A percentile compares a stretch with the other conserved stretches of the same genome.
Conservation (phyloP, 495 filamentous ascomycete genomes). For the Cryomyces antarcticus region DNA sequence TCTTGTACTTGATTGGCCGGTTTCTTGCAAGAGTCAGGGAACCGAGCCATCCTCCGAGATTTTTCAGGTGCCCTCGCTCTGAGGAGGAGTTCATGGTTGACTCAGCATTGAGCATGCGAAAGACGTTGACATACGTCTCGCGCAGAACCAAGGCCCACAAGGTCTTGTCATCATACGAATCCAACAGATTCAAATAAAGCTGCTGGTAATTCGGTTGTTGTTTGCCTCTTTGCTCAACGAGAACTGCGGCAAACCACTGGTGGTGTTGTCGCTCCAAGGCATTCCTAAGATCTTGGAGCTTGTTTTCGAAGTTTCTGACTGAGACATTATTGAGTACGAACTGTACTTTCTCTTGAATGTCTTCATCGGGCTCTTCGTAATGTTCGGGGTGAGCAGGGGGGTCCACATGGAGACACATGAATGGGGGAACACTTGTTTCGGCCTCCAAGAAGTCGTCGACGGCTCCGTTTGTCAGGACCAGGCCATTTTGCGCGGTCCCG, state of each 20-base stretch:
- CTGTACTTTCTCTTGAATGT: conserved; percentile 76
- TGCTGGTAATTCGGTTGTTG: conserved; percentile 89
- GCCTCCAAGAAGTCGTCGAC: conserved; percentile 31
- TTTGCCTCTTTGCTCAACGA: conserved; percentile 94
- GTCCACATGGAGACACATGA: conserved; percentile 57
- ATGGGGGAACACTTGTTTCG: conserved; percentile 35
- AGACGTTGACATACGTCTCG: conserved; percentile 78
- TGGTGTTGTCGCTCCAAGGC: conserved; percentile 60
- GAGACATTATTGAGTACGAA: conserved; percentile 96
- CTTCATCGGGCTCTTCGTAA: conserved; percentile 65
- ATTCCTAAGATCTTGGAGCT: conserved; percentile 58
- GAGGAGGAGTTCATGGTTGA: conserved; percentile 54
- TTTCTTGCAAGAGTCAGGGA: conserved; percentile 84
- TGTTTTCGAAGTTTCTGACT: conserved; percentile 62
- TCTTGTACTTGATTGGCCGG: conserved; percentile 87
- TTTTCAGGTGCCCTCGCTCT: conserved; percentile 77
- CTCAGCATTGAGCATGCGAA: conserved; percentile 75
- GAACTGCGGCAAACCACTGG: conserved; percentile 87
- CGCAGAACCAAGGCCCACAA: conserved; percentile 76
- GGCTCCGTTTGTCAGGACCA: conserved; percentile 40
- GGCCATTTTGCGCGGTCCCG: conserved; percentile 13
- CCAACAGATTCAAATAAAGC: conserved; percentile 76
- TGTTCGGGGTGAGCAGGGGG: conserved; percentile 32
- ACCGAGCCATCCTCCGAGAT: conserved; percentile 79
- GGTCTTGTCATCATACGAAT: conserved; percentile 53